Conservation (phyloP, 2,329 filamentous ascomycete species). For the Trichoderma atrobrunneum region DNA sequence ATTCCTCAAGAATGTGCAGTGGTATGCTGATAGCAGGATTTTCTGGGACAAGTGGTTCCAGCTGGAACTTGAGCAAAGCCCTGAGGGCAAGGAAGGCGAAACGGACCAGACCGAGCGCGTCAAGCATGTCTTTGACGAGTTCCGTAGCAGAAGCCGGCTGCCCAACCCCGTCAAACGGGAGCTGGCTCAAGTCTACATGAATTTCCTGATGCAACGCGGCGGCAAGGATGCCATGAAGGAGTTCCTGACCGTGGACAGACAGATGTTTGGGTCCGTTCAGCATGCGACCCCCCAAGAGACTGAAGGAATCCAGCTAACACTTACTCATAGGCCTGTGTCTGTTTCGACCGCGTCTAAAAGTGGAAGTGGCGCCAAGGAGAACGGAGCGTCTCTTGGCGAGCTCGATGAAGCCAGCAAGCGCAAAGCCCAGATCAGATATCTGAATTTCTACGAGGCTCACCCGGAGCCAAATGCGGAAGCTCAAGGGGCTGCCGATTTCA, state of each 20-base stretch:
- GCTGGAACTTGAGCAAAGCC: slow-evolving; percentile 78
- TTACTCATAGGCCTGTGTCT: slow-evolving; percentile 24
- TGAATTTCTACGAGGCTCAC: slow-evolving; percentile 54
- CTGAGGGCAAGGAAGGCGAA: background rate
- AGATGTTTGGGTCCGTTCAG: slow-evolving; percentile 73
- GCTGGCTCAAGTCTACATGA: slow-evolving; percentile 74
- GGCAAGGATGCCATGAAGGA: slow-evolving; percentile 81
- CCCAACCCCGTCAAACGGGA: slow-evolving; percentile 67
- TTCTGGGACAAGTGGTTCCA: slow-evolving; percentile 90
- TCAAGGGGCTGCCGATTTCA: slow-evolving; percentile 51
- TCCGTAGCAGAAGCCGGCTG: slow-evolving; percentile 71
- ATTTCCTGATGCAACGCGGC: slow-evolving; percentile 79
- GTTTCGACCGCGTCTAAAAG: slow-evolving; percentile 23
- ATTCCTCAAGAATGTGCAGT: slow-evolving; percentile 77
- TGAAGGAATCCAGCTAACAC: slow-evolving; percentile 17
- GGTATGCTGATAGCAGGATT: slow-evolving; percentile 77
- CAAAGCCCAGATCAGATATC: slow-evolving; percentile 51
- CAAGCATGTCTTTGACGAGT: slow-evolving; percentile 73
- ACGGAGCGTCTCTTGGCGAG: slow-evolving; percentile 41
- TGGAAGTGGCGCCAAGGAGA: slow-evolving; percentile 41
- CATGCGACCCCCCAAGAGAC: background rate
- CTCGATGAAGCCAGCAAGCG: slow-evolving; percentile 50
- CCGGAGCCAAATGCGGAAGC: slow-evolving; percentile 45
- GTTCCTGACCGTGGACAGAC: slow-evolving; percentile 77
- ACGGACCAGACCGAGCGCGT: slow-evolving; percentile 65